Evolutionary conservation across 164 flowering plant genomes (phyloP).

Genomic region (Dillenia suffruticosa): DNA sequence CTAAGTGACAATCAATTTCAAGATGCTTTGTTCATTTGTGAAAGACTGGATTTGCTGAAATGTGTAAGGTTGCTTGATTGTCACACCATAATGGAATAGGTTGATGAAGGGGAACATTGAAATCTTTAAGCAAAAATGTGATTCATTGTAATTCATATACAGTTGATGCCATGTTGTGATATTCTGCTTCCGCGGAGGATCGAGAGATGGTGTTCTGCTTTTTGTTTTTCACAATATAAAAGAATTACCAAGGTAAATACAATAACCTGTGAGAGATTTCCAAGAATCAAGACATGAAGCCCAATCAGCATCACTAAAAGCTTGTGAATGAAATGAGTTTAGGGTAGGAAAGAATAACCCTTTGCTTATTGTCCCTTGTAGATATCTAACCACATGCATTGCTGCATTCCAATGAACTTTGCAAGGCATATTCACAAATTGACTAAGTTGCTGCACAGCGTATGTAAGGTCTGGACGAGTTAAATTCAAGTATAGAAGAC

Average conservation of each 20-base stretch:
- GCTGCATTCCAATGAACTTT: too few relatives aligned
- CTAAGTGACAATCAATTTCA: slow-evolving; percentile 1
- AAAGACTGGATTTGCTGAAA: slow-evolving; percentile 2
- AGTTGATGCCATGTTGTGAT: background rate
- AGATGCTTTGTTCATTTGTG: slow-evolving; percentile 1
- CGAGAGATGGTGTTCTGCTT: background rate
- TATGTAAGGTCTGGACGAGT: too few relatives aligned
- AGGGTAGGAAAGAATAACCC: too few relatives aligned
- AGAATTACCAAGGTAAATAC: background rate
- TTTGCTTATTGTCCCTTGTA: too few relatives aligned
- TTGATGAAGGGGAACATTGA: background rate
- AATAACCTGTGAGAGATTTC: slow-evolving; percentile 1
- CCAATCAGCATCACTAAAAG: slow-evolving; percentile 3
- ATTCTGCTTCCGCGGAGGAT: slow-evolving; percentile 2
- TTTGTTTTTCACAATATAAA: slow-evolving; percentile 8
- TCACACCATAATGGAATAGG: background rate
- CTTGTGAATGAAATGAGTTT: background rate
- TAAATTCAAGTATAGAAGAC: too few relatives aligned
- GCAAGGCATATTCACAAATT: too few relatives aligned
- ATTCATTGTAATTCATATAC: background rate
- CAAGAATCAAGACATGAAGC: background rate
- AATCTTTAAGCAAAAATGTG: background rate
- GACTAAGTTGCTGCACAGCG: too few relatives aligned
- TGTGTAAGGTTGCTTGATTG: slow-evolving; percentile 1
- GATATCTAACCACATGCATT: too few relatives aligned